Percentiles rank a stretch among this genome's conserved stretches.
Evolutionary conservation across 345 rosid species (phyloP).

Genomic region (Litchi chinensis): DNA sequence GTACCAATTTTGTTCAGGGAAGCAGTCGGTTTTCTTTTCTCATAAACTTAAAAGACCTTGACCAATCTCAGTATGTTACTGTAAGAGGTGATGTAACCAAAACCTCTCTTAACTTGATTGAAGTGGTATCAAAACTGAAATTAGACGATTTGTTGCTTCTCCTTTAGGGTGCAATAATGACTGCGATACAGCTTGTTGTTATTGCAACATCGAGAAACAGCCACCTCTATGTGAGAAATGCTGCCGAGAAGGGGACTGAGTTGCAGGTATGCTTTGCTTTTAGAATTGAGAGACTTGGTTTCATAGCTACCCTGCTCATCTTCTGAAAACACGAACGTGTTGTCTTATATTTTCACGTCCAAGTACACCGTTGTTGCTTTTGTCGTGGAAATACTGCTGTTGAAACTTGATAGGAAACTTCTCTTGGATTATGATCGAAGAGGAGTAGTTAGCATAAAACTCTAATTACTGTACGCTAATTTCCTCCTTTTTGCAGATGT

Average conservation of each 20-base stretch:
- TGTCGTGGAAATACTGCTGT: not conserved
- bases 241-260: slow-evolving; percentile 49
- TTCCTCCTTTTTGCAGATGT: not conserved
- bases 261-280: not conserved
- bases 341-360: no score
- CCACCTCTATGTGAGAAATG: slow-evolving; percentile 74
- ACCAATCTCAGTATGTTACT: slow-evolving; percentile 38
- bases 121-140: not conserved
- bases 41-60: slow-evolving; percentile 15
- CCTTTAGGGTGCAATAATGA: slow-evolving; percentile 72
- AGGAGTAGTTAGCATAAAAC: not conserved
- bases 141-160: not conserved
- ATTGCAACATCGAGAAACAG: slow-evolving; percentile 61
- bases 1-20: slow-evolving; percentile 27
- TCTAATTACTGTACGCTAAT: not conserved
- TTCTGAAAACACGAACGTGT: not conserved
- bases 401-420: not conserved
- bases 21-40: slow-evolving; percentile 28
- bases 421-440: not conserved
- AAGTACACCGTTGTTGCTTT: not conserved
- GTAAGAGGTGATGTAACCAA: slow-evolving; percentile 45
- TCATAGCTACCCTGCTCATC: not conserved
- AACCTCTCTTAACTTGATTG: not conserved
- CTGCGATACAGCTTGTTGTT: slow-evolving; percentile 76
- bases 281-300: not conserved